Evolutionary conservation across 2,329 filamentous ascomycete genomes (phyloP), one percentile per base, ranked within the genome.

Genomic region (Pestalotiopsis sp.): DNA sequence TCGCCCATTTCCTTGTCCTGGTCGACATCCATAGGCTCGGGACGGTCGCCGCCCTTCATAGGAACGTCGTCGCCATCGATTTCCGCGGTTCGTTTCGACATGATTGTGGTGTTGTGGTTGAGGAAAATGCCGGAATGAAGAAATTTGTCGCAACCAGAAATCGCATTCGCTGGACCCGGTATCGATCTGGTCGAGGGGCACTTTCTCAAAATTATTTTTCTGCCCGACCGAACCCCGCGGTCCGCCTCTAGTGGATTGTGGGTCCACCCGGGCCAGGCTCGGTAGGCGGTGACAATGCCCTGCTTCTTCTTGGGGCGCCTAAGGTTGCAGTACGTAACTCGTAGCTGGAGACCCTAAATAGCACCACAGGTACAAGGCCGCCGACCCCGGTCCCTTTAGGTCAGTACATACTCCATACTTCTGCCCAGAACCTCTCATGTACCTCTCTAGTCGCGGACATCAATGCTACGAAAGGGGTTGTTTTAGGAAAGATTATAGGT

Each of bases 1-100:
- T 98, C 93, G 77, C 90, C 89, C 85, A 91, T 90, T 31, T 89
- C 89, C 77, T 84, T 84, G 72, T 83, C 79, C 73, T 88, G 87
- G 75, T 93, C 89, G 65, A 93, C 86, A 69, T 92, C 92, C 86
- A 89, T 89, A 41, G 65, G 65, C 39, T 67, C 65, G 36, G 65
- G 65, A 14, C 65, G 65, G 12, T 38, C 65, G 45, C 65, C 65
- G 36, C 65, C 45, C 65, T 67, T 67, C 57, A 67, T 41, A n/a
- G 88, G 84, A 41, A 78, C 78, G 49, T 83, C 81, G 60, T 80
- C 82, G 52, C 82, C 79, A 38, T 83, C 82, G 65, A 79, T 74
- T 66, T 88, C 87, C 25, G 87, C 88, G 41, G 84, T 81, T 66
- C 89, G 85, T 79, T 91, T 91, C 67, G 88, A 88, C 89, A 91